Evolutionary conservation across 768 basidiomycete genomes (phyloP).

Genomic region (Calocybe cyanea): DNA sequence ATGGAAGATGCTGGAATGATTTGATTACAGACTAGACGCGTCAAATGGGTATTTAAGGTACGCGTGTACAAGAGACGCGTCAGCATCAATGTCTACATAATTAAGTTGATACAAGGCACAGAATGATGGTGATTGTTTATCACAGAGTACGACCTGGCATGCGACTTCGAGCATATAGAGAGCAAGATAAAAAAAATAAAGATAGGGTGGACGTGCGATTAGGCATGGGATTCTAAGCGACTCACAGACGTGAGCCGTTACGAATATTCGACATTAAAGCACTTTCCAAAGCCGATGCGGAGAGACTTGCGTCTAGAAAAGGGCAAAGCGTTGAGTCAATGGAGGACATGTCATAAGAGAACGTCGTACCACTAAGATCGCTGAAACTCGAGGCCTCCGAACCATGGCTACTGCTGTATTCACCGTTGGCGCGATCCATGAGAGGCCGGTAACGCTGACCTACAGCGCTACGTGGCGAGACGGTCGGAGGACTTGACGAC

Average conservation of each 20-base stretch:
- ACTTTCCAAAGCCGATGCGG: constrained; percentile 77
- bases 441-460: constrained; percentile 46
- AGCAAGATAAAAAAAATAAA: constrained; percentile 21
- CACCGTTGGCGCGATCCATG: constrained; percentile 40
- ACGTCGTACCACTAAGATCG: constrained; percentile 69
- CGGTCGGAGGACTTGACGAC: constrained; percentile 58
- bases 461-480: constrained; percentile 53
- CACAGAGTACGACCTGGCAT: constrained; percentile 25
- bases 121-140: neutral
- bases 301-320: constrained; percentile 66
- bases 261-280: constrained; percentile 74
- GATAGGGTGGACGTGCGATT: neutral
- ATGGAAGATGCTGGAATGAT: constrained; percentile 18
- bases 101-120: neutral
- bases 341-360: too few species aligned
- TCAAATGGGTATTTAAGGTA: constrained; percentile 7
- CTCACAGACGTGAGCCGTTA: constrained; percentile 68
- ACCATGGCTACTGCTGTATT: constrained; percentile 59
- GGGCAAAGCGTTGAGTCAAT: constrained; percentile 2
- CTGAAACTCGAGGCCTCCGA: constrained; percentile 83
- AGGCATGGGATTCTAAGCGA: constrained; percentile 14
- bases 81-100: constrained; percentile 6
- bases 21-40: constrained; percentile 16
- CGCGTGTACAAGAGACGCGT: constrained; percentile 12
- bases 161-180: constrained; percentile 34